A percentile compares a stretch with the other conserved stretches of the same genome.
Evolutionary conservation across 306 rosid species (phyloP).

Genomic region (Vigna angularis): DNA sequence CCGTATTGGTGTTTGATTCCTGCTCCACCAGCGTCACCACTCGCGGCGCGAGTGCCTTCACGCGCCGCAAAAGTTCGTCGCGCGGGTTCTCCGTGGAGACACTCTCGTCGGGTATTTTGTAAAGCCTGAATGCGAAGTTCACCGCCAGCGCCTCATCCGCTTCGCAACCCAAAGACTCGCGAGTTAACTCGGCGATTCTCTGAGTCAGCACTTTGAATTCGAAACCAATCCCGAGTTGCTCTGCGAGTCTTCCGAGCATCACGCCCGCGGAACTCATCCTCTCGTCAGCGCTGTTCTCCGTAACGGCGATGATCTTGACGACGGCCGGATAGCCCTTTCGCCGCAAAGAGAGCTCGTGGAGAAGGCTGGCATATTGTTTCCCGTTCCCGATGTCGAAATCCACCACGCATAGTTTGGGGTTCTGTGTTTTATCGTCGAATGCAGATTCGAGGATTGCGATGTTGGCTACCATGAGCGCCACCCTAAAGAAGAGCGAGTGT

Average conservation of each 20-base stretch:
- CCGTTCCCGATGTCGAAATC: constrained; percentile 80
- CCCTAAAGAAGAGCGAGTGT: constrained; percentile 21
- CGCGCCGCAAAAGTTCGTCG: constrained; percentile 78
- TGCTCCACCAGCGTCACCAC: constrained; percentile 77
- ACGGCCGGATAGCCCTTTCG: constrained; percentile 33
- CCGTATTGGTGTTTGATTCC: constrained; percentile 73
- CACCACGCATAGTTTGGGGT: constrained; percentile 56
- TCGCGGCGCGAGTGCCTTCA: constrained; percentile 63
- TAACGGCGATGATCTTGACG: constrained; percentile 61
- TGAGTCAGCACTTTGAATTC: constrained; percentile 46
- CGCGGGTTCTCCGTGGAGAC: constrained; percentile 79
- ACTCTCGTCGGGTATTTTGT: constrained; percentile 78
- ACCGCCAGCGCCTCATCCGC: constrained; percentile 63
- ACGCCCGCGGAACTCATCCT: constrained; percentile 42
- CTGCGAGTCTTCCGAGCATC: constrained; percentile 50
- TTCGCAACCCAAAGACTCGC: constrained; percentile 67
- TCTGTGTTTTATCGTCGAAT: constrained; percentile 42
- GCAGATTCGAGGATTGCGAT: constrained; percentile 70
- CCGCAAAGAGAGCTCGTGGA: constrained; percentile 52
- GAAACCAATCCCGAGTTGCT: constrained; percentile 41
- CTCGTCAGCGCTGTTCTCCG: constrained; percentile 45
- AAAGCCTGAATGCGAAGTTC: constrained; percentile 76
- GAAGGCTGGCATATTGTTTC: constrained; percentile 57
- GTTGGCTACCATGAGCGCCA: constrained; percentile 69
- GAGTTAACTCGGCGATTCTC: constrained; percentile 62